phyloP scores from a whole-genome alignment of 257 asterid species.

The Scutellaria minor region DNA sequence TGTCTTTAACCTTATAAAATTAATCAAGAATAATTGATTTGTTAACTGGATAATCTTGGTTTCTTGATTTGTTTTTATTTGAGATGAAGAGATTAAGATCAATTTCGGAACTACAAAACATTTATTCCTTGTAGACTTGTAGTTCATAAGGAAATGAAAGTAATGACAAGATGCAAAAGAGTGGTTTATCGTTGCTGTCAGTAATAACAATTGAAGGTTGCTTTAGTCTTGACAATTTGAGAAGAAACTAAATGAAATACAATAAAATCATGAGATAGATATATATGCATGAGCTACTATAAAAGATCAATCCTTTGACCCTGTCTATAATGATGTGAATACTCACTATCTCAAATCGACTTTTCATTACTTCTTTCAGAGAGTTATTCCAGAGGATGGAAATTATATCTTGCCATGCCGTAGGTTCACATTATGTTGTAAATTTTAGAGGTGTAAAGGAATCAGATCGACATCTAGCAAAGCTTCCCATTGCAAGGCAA shows the following conservation, averaged over 20 bases:
- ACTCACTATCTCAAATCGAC: constrained; percentile 5
- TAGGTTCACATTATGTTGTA: constrained; percentile 41
- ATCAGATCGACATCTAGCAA: constrained; percentile 40
- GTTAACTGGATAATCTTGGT: constrained; percentile 15
- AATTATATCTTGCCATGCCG: constrained; percentile 54
- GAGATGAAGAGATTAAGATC: background rate
- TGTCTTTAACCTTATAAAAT: background rate
- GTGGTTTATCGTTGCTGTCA: background rate
- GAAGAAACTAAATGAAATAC: background rate
- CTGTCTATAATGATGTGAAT: constrained; percentile 11
- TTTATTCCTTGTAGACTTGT: background rate
- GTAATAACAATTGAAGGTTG: background rate
- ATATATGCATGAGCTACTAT: background rate
- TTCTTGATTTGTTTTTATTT: background rate
- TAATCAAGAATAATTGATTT: constrained; percentile 5
- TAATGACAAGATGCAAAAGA: background rate
- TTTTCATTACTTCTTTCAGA: constrained; percentile 48
- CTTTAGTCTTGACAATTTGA: background rate
- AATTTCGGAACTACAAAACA: background rate
- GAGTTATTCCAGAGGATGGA: constrained; percentile 52
- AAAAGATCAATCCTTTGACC: constrained; percentile 12
- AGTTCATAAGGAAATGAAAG: background rate
- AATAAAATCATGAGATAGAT: background rate
- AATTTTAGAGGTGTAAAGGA: constrained; percentile 45
- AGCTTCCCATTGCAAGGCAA: constrained; percentile 40